Evolutionary conservation across 129 eudicot species (phyloP).

Genomic region (Centrapalus pauciflorus): DNA sequence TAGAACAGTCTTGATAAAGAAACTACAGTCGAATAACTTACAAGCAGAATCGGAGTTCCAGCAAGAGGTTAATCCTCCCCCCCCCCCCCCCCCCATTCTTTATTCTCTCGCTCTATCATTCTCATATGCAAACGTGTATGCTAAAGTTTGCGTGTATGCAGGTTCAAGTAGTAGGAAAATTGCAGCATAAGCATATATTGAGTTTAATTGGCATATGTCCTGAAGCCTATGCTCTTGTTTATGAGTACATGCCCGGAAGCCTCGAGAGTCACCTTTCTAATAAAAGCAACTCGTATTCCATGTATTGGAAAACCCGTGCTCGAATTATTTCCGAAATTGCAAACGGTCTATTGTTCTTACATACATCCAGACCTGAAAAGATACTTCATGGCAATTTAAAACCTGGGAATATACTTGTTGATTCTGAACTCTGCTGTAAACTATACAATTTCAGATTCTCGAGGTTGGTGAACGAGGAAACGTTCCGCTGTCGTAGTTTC

Average conservation of each 20-base stretch:
- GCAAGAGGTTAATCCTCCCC: constrained; percentile 40
- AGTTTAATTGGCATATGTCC: constrained; percentile 60
- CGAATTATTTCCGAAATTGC: constrained; percentile 68
- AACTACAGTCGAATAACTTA: constrained; percentile 45
- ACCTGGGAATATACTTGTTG: constrained; percentile 62
- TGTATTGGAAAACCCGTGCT: constrained; percentile 62
- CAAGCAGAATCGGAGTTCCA: constrained; percentile 59
- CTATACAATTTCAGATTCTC: constrained; percentile 54
- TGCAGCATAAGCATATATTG: constrained; percentile 62
- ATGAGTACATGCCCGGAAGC: constrained; percentile 57
- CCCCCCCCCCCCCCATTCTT: constrained; percentile 3
- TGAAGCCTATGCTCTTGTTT: constrained; percentile 66
- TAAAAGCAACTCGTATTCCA: constrained; percentile 31
- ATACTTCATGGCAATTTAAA: constrained; percentile 62
- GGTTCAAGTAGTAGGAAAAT: constrained; percentile 52
- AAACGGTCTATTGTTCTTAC: constrained; percentile 58
- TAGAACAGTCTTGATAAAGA: constrained; percentile 67
- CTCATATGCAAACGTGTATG: neutral
- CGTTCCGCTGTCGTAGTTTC: constrained; percentile 61
- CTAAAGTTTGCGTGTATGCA: constrained; percentile 14
- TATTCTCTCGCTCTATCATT: neutral
- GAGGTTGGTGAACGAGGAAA: constrained; percentile 39
- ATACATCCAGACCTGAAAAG: constrained; percentile 53
- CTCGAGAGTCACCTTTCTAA: constrained; percentile 38
- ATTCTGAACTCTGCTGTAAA: constrained; percentile 51